Evolutionary conservation across 345 rosid genomes (phyloP).

Genomic region (Populus davidiana): DNA sequence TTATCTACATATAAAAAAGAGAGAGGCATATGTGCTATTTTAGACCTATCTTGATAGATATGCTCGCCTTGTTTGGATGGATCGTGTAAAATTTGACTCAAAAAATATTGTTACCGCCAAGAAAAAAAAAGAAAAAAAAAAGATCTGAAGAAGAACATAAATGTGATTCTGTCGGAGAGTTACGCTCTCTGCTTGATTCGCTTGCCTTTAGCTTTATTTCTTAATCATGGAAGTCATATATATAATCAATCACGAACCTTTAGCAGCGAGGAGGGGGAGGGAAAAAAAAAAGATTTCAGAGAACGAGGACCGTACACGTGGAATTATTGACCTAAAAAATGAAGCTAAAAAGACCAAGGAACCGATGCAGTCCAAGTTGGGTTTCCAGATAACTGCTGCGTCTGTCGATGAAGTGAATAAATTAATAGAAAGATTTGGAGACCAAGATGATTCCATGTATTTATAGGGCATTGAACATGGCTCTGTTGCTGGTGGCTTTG

Average conservation of each 20-base stretch:
- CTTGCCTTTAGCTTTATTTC: not conserved
- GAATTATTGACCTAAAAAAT: constrained; percentile 4
- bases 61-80: no score
- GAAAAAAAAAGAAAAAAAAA: no score
- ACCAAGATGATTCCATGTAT: constrained; percentile 16
- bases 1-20: no score
- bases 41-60: no score
- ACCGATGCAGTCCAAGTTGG: constrained; percentile 22
- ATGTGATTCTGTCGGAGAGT: no score
- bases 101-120: no score
- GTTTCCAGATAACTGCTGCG: not conserved
- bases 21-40: no score
- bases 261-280: not conserved
- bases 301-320: constrained; percentile 33
- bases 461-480: constrained; percentile 20
- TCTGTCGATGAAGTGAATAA: not conserved
- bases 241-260: not conserved
- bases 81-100: no score
- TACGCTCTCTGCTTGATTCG: not conserved
- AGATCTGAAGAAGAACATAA: no score
- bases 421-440: constrained; percentile 2
- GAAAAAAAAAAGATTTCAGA: not conserved
- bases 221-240: not conserved
- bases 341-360: not conserved
- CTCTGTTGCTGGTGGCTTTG: not conserved